Base-by-base conservation (phyloP, 2,329 filamentous ascomycete species). In the Elsinoe ampelina region DNA sequence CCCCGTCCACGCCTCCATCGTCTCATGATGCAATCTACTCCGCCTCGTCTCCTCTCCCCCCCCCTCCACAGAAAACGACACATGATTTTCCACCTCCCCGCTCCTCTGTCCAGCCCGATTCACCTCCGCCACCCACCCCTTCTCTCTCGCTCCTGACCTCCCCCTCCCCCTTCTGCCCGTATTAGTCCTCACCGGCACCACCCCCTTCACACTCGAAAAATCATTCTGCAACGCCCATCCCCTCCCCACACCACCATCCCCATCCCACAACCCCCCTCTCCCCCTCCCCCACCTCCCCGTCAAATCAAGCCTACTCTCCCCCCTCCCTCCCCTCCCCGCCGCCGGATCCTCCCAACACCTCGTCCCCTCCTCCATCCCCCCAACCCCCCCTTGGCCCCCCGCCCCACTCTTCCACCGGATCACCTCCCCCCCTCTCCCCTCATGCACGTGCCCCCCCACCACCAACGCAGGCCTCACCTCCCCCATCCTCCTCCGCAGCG, bases 371-470 rank as follows among this genome's bases (percentile, higher is more conserved):
- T 81, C 80, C 43, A 72, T 80, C 36, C 73, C 22, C 78, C 17
- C 17, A 22, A 30, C 11, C 36, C 7, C 15, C 41, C 32, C 15
- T 45, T 35, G 12, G 39, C 74, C 86, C 22, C 22, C 22, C 22
- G 2, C 3, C 11, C 36, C 15, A 11, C 41, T 22, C 15, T 50
- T 35, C 86, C 86, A 90, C 19, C 67, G 69, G 32, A 90, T 75
- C 22, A 80, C 72, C 64, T 84, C 76, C 8, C 76, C 81, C 11
- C 86, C 86, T 61, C 86, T 74, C 3, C 77, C 83, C 60, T 82
- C 80, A 67, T 90, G 86, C 30, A 88, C 79, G 68, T 90, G 87
- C 0, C 87, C 86, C 64, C 83, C 89, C 15, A 90, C 74, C 17
- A 81, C 80, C 50, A 90, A 71, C 55, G 75, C 73, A 4, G 87